phyloP scores from a whole-genome alignment of 2,329 filamentous ascomycete genomes.

The Biscogniauxia marginata region DNA sequence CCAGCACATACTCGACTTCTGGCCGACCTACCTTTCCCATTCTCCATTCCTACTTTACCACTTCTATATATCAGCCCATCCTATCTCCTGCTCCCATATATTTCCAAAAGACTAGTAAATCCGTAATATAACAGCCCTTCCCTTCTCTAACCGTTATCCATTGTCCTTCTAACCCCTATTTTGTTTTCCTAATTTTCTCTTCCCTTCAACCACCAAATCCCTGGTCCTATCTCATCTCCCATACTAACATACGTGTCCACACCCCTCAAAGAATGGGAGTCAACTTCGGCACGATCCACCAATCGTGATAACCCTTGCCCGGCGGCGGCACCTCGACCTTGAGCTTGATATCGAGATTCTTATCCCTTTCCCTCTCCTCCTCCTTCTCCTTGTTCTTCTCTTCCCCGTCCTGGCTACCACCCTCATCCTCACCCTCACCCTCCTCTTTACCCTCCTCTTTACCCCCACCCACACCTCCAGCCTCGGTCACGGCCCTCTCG shows the following conservation, averaged over 20 bases:
- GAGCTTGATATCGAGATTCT: constrained; percentile 26
- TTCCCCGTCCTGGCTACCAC: background rate
- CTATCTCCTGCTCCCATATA: background rate
- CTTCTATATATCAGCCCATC: background rate
- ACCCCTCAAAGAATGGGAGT: constrained; percentile 16
- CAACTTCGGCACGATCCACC: constrained; percentile 62
- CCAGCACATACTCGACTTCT: too few species aligned
- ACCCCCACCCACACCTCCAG: constrained; percentile 13
- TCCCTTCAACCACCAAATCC: background rate
- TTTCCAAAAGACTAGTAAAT: background rate
- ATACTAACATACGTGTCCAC: too few species aligned
- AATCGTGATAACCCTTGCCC: constrained; percentile 59
- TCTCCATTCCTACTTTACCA: background rate
- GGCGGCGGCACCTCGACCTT: constrained; percentile 52
- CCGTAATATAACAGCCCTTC: background rate
- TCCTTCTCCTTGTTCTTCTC: constrained; percentile 1
- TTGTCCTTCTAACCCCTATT: background rate
- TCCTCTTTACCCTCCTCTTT: constrained; percentile 13
- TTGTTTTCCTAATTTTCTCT: background rate
- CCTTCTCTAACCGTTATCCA: too few species aligned
- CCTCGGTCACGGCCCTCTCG: constrained; percentile 16
- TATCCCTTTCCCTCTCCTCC: constrained; percentile 6
- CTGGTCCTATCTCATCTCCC: background rate
- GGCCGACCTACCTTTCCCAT: too few species aligned
- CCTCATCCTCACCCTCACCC: constrained; percentile 10